A percentile compares a stretch with the other conserved stretches of the same genome.
Evolutionary conservation across 768 basidiomycete genomes (phyloP).

Genomic region (Cytidiella melzeri): DNA sequence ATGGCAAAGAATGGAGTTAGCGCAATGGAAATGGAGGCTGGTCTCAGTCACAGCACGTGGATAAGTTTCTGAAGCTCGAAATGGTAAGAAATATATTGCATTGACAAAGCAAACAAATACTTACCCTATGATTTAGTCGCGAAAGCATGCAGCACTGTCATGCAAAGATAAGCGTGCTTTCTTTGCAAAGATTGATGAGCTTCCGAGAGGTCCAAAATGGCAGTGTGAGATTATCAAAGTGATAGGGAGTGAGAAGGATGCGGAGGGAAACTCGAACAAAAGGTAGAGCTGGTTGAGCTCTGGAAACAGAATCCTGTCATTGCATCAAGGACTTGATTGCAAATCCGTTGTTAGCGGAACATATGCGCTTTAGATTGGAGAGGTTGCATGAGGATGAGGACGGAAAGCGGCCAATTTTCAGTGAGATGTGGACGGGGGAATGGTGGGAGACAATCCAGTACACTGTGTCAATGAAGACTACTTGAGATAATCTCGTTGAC

Average conservation of each 20-base stretch:
- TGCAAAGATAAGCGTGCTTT: conserved; percentile 16
- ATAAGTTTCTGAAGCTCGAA: conserved; percentile 9
- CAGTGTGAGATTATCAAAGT: conserved; percentile 12
- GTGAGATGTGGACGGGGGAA: conserved; percentile 21
- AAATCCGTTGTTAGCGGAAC: conserved; percentile 23
- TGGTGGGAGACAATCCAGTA: conserved; percentile 24
- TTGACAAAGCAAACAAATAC: not conserved
- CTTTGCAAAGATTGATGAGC: conserved; percentile 16
- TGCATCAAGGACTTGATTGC: conserved; percentile 22
- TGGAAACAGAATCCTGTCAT: conserved; percentile 22
- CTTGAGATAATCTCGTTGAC: too few relatives aligned
- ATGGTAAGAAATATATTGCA: conserved; percentile 7
- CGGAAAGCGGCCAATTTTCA: conserved; percentile 7
- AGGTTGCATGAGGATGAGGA: conserved; percentile 3
- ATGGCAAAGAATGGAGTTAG: conserved; percentile 6
- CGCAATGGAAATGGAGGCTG: not conserved
- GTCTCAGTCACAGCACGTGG: not conserved
- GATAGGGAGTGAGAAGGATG: conserved; percentile 13
- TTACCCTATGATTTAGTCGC: conserved; percentile 5
- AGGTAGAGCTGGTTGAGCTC: conserved; percentile 17
- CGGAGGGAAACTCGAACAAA: conserved; percentile 9
- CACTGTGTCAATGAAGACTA: too few relatives aligned
- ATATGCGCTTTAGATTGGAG: conserved; percentile 23
- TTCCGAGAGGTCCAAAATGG: conserved; percentile 23
- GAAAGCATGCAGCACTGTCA: conserved; percentile 7